Percentiles rank a stretch among this genome's conserved stretches.
Conservation (phyloP, 2,329 filamentous ascomycete genomes). For the Alternaria dauci region DNA sequence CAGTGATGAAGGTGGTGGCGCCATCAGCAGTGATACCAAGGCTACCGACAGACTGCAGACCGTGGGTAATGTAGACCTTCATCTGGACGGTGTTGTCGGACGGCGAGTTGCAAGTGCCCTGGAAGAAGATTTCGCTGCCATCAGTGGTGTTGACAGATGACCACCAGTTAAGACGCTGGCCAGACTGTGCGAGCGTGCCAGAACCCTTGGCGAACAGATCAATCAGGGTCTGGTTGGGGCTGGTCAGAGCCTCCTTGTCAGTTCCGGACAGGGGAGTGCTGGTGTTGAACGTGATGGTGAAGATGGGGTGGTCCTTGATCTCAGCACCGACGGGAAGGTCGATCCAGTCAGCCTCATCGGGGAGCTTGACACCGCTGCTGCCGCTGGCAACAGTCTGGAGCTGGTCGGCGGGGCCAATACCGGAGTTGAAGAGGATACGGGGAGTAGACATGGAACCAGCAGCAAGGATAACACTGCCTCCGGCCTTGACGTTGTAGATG, state of each 20-base stretch:
- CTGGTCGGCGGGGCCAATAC: constrained; percentile 68
- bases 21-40: constrained; percentile 54
- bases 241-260: constrained; percentile 34
- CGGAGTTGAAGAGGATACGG: constrained; percentile 72
- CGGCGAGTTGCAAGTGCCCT: constrained; percentile 59
- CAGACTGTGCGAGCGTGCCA: constrained; percentile 57
- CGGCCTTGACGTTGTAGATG: constrained; percentile 63
- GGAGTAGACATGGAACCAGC: constrained; percentile 73
- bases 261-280: constrained; percentile 29
- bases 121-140: constrained; percentile 49
- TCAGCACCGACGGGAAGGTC: constrained; percentile 58
- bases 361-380: constrained; percentile 52
- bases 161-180: constrained; percentile 61
- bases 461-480: constrained; percentile 71
- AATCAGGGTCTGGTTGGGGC: constrained; percentile 39
- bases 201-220: constrained; percentile 47
- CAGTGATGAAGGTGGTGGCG: constrained; percentile 56
- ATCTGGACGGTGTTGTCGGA: constrained; percentile 46
- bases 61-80: constrained; percentile 67
- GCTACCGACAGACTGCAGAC: constrained; percentile 67
- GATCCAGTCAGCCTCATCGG: constrained; percentile 57
- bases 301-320: constrained; percentile 52
- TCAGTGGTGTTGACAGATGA: constrained; percentile 55
- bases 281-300: constrained; percentile 46
- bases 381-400: constrained; percentile 56